Conservation (phyloP, 495 filamentous ascomycete species). For the Viridothelium virens region DNA sequence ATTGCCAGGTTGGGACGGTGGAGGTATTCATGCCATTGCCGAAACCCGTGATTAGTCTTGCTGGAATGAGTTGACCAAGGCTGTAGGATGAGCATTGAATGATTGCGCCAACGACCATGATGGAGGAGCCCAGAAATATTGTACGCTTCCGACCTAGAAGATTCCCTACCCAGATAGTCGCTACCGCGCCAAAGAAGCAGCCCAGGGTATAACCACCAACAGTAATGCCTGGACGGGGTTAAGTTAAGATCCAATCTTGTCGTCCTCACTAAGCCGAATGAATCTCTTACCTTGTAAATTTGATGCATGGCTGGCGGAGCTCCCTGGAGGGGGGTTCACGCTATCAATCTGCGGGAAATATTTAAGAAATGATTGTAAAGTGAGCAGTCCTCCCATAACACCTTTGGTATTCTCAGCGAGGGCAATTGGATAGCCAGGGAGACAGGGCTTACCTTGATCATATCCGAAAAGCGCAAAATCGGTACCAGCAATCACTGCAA, state of each 20-base stretch:
- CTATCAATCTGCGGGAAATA: conserved; percentile 32
- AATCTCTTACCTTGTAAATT: conserved; percentile 30
- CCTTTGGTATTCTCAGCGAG: conserved; percentile 20
- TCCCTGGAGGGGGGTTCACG: conserved; percentile 24
- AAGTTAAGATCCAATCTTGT: not conserved
- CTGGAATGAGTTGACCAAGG: conserved; percentile 57
- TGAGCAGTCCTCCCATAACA: conserved; percentile 34
- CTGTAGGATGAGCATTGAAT: conserved; percentile 56
- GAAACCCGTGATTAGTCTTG: conserved; percentile 58
- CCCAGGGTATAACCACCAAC: conserved; percentile 65
- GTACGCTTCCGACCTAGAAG: conserved; percentile 60
- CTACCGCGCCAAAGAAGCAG: conserved; percentile 63
- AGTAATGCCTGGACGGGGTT: conserved; percentile 32
- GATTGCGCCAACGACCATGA: conserved; percentile 65
- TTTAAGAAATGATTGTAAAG: conserved; percentile 27
- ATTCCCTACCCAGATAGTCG: conserved; percentile 65
- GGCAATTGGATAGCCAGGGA: not conserved
- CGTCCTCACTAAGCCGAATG: not conserved
- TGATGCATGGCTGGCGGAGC: conserved; percentile 23
- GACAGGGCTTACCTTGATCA: conserved; percentile 16
- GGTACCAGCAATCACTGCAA: conserved; percentile 60
- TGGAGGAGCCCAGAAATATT: conserved; percentile 60
- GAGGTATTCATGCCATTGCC: conserved; percentile 42
- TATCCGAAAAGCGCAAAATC: conserved; percentile 49
- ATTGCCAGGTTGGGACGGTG: conserved; percentile 37